These are phyloP conservation scores for Globisporangium megalacanthum DNA, from an alignment of 352 stramenopile species.

Conservation along the genomic window DNA sequence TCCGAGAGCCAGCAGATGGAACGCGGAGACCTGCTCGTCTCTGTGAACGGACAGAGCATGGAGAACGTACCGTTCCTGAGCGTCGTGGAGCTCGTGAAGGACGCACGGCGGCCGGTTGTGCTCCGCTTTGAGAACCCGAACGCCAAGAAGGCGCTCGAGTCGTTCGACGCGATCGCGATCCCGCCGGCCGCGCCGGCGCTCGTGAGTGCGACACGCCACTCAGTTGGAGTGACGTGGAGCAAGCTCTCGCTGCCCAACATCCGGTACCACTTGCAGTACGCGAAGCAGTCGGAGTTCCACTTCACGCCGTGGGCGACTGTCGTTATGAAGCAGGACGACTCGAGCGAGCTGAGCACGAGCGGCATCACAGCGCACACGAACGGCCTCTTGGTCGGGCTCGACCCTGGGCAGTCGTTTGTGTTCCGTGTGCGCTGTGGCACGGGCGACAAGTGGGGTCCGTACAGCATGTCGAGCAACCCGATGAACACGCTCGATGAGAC, in stretches of 20 bases:
- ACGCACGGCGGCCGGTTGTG: slow-evolving; percentile 53
- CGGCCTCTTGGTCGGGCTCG: slow-evolving; percentile 59
- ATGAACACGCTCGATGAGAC: slow-evolving; percentile 49
- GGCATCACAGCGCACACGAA: slow-evolving; percentile 48
- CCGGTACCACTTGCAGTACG: slow-evolving; percentile 62
- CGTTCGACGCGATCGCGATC: slow-evolving; percentile 51
- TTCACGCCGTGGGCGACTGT: slow-evolving; percentile 53
- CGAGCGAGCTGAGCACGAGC: slow-evolving; percentile 29
- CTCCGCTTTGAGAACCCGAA: slow-evolving; percentile 66
- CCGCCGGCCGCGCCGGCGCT: slow-evolving; percentile 56
- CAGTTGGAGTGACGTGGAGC: slow-evolving; percentile 58
- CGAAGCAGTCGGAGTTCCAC: slow-evolving; percentile 50
- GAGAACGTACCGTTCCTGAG: slow-evolving; percentile 54
- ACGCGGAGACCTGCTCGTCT: slow-evolving; percentile 64
- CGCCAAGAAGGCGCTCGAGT: slow-evolving; percentile 33
- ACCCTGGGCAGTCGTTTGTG: slow-evolving; percentile 43
- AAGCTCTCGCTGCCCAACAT: slow-evolving; percentile 27
- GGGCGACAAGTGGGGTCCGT: slow-evolving; percentile 53
- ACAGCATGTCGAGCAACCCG: slow-evolving; percentile 49
- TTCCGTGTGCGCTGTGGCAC: slow-evolving; percentile 63
- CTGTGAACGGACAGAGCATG: slow-evolving; percentile 69
- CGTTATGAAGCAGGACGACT: slow-evolving; percentile 44
- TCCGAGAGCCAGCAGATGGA: slow-evolving; percentile 60
- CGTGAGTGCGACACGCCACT: slow-evolving; percentile 54
- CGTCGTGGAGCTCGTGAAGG: slow-evolving; percentile 77